Base-by-base conservation (phyloP, 768 basidiomycete genomes). In the Scleroderma bovista region DNA sequence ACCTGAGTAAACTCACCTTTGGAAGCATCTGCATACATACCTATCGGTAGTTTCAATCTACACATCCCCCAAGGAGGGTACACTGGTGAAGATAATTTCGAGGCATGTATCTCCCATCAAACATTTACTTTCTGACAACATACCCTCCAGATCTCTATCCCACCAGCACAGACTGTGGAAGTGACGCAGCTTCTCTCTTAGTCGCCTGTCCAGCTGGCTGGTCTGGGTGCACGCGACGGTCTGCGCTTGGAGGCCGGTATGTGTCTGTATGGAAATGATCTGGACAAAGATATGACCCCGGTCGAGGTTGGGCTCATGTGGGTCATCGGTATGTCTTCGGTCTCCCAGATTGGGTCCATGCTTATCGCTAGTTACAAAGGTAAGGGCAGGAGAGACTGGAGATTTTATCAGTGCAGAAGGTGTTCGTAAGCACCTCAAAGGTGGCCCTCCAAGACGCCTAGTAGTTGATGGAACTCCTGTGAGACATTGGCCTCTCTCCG, bases 31-130 rank as follows among this genome's bases (percentile, higher is more conserved):
- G 85, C 87, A 0, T 91, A 82, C 62, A 77, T 91, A 9, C 81
- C 86, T 1, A 76, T 96, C 37, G 84, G 85, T 51, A 67, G 65
- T 17, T 60, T 69, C 50, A 60, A 66, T 3, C 77, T 90, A 32
- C 93, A 98, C 62, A 81, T 98, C 26, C 88, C 93, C 8, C 83
- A 96, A 15, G 91, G 93, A 24, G 96, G 96, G 5, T 99, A 99
- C 69, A 98, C 96, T 0, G 96, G 96, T 11, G 96, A 99, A 70
- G 96, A 99, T 67, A 96, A 95, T 0, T 98, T 99, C 57, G 96
- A 99, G 77, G 93, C 84, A 22, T 51, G 71, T 52, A 29, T 29
- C 26, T 9, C 4, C 9, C 26, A 29, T 4, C 26, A 9, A 29
- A 29, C 26, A 5, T 29, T 29, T 29, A 5, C 26, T 4, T 29